These are phyloP conservation scores for Colletotrichum sp. DNA, from an alignment of 2,329 filamentous ascomycete genomes.

Conservation along the genomic window DNA sequence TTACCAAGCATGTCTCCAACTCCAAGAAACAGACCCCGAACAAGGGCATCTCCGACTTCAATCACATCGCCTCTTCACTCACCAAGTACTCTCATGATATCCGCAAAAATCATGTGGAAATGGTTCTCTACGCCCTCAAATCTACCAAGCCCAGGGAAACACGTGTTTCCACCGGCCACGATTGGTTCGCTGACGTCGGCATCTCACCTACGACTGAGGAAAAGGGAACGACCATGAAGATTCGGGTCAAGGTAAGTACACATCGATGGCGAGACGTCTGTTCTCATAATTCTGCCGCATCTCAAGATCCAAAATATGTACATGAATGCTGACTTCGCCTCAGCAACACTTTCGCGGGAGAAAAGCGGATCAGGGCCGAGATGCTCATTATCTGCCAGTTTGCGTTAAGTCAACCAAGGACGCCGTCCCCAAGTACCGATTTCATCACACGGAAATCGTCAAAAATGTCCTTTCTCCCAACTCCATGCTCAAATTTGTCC, in stretches of 20 bases:
- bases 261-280: background rate
- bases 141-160: slow-evolving; percentile 46
- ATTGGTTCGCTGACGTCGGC: slow-evolving; percentile 53
- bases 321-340: background rate
- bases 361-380: slow-evolving; percentile 43
- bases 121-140: slow-evolving; percentile 50
- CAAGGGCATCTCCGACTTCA: slow-evolving; percentile 43
- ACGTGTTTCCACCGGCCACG: slow-evolving; percentile 45
- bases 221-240: slow-evolving; percentile 46
- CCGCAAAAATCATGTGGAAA: slow-evolving; percentile 47
- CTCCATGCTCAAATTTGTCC: slow-evolving; percentile 65
- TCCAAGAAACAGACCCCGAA: slow-evolving; percentile 33
- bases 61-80: slow-evolving; percentile 30
- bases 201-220: slow-evolving; percentile 35
- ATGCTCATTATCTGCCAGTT: slow-evolving; percentile 44
- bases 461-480: slow-evolving; percentile 66
- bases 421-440: slow-evolving; percentile 62
- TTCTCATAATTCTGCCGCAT: background rate
- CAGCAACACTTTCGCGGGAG: slow-evolving; percentile 51
- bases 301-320: background rate
- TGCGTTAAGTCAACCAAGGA: slow-evolving; percentile 55
- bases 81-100: slow-evolving; percentile 45
- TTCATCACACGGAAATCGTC: slow-evolving; percentile 64
- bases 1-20: slow-evolving; percentile 17
- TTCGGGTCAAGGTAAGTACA: slow-evolving; percentile 55